phyloP scores from a whole-genome alignment of 192 early-diverging fungal genomes.

The Coemansia erecta region DNA sequence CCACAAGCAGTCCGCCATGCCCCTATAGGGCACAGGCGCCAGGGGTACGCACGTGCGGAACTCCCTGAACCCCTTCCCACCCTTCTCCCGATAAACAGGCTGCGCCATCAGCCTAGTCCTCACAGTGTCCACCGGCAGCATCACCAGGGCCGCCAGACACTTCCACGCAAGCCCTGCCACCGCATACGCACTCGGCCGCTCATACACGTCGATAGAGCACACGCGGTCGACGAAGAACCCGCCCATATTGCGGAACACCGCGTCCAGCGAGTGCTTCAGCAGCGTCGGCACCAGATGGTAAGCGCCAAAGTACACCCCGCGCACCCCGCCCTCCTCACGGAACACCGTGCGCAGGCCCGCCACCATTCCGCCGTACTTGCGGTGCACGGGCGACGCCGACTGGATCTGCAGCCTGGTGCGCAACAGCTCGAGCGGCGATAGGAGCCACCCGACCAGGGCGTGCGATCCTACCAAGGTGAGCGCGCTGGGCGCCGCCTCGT shows the following conservation, averaged over 20 bases:
- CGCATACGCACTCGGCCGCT: slow-evolving; percentile 63
- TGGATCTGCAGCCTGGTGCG: slow-evolving; percentile 87
- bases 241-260: slow-evolving; percentile 66
- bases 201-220: slow-evolving; percentile 52
- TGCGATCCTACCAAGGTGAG: slow-evolving; percentile 73
- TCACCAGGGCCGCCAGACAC: slow-evolving; percentile 69
- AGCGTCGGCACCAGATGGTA: slow-evolving; percentile 76
- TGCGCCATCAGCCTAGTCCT: slow-evolving; percentile 84
- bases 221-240: slow-evolving; percentile 67
- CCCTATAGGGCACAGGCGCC: slow-evolving; percentile 69
- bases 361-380: slow-evolving; percentile 78
- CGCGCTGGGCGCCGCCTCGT: slow-evolving; percentile 59
- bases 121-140: slow-evolving; percentile 84
- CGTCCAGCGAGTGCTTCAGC: slow-evolving; percentile 72
- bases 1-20: slow-evolving; percentile 65
- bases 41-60: slow-evolving; percentile 67
- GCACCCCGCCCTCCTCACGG: slow-evolving; percentile 73
- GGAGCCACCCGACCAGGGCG: slow-evolving; percentile 70
- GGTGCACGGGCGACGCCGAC: slow-evolving; percentile 67
- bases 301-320: slow-evolving; percentile 64
- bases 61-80: slow-evolving; percentile 22
- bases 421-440: slow-evolving; percentile 89
- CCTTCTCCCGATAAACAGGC: slow-evolving; percentile 52
- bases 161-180: slow-evolving; percentile 65
- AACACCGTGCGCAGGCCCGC: slow-evolving; percentile 75